Evolutionary conservation across 495 filamentous ascomycete genomes (phyloP).

Genomic region (Neurospora sp.): DNA sequence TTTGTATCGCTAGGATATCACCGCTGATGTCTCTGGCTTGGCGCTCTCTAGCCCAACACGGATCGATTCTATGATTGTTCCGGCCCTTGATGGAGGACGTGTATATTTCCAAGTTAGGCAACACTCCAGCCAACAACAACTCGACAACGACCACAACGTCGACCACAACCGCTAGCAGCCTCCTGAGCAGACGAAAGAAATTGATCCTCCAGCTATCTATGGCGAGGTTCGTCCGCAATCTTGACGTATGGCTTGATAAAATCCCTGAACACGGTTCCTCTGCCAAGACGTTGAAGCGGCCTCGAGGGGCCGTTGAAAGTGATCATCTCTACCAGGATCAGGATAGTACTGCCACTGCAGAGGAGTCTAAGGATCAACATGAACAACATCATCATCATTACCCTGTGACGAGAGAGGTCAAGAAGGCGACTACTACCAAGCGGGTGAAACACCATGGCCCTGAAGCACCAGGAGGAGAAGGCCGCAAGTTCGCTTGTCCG

Average conservation of each 20-base stretch:
- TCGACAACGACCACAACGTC: neutral
- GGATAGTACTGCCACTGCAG: neutral
- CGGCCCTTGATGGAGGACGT: slow-evolving; percentile 17
- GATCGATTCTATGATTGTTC: slow-evolving; percentile 11
- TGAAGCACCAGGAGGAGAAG: neutral
- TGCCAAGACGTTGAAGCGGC: slow-evolving; percentile 5
- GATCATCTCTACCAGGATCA: slow-evolving; percentile 1
- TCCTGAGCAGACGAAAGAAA: slow-evolving; percentile 19
- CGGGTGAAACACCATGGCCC: slow-evolving; percentile 3
- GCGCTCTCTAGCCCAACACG: slow-evolving; percentile 12
- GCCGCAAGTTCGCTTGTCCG: slow-evolving; percentile 30
- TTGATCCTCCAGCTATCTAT: slow-evolving; percentile 22
- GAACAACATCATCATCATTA: neutral
- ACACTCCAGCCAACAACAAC: slow-evolving; percentile 8
- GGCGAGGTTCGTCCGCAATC: slow-evolving; percentile 11
- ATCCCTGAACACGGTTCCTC: neutral
- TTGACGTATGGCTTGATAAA: slow-evolving; percentile 20
- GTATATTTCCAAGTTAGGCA: slow-evolving; percentile 13
- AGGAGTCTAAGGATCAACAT: neutral
- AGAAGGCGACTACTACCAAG: slow-evolving; percentile 4
- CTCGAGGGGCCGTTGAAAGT: slow-evolving; percentile 3
- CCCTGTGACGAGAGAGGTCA: neutral
- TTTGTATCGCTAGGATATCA: slow-evolving; percentile 3
- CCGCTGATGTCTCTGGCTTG: slow-evolving; percentile 21
- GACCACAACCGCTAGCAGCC: slow-evolving; percentile 6